A percentile compares a stretch with the other conserved stretches of the same genome.
These are phyloP conservation scores for Geotrichum candidum DNA, from an alignment of 1,139 yeast genomes.

Conservation along the genomic window DNA sequence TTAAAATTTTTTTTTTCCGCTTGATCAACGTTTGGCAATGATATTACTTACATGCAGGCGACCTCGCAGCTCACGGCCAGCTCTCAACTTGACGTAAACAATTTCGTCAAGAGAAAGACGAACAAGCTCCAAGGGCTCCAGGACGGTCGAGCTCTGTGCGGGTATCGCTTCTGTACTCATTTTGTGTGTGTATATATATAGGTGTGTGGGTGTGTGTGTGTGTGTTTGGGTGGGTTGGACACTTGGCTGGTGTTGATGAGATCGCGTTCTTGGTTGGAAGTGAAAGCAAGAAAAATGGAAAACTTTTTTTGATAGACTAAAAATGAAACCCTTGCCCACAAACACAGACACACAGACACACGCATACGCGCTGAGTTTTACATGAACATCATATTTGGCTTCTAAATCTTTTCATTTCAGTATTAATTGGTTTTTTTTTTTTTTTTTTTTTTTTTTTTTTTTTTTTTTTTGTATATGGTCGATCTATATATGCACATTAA, in stretches of 20 bases:
- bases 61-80: constrained; percentile 92
- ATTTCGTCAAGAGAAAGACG: constrained; percentile 81
- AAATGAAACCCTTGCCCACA: constrained; percentile 7
- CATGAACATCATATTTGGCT: not conserved
- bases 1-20: too few species aligned
- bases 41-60: constrained; percentile 55
- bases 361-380: too few species aligned
- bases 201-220: not conserved
- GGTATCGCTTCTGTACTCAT: constrained; percentile 13
- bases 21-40: not conserved
- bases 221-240: not conserved
- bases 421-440: not conserved
- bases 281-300: not conserved
- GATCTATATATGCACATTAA: not conserved
- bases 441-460: not conserved
- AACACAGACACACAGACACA: not conserved
- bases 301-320: not conserved
- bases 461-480: not conserved
- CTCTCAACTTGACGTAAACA: constrained; percentile 85
- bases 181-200: not conserved
- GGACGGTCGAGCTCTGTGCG: constrained; percentile 20
- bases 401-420: not conserved
- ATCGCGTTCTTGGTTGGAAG: not conserved
- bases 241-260: not conserved
- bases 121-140: constrained; percentile 82